Base-by-base conservation (phyloP, 345 rosid species). In the Eucalyptus regnans region DNA sequence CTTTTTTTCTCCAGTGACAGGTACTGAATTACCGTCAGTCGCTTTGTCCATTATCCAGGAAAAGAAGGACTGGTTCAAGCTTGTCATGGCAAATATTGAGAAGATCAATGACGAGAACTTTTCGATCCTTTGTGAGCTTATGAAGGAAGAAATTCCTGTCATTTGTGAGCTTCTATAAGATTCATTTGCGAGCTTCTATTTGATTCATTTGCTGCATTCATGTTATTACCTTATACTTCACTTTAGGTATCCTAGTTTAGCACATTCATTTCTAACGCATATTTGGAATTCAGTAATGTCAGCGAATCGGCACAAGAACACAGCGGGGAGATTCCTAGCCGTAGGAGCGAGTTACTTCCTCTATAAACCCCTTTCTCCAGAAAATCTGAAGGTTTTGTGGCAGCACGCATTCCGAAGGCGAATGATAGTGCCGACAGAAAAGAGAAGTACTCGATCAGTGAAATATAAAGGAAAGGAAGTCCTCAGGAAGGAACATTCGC, bases 341-440 rank as follows among this genome's bases (percentile, higher is more conserved):
- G 90, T 88, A 68, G 91, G 92, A 31, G 93, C 96, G 6, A n/a
- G 89, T 3, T 91, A 86, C 66, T 83, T 27, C 56, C 91, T 93
- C 1, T 48, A 86, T 64, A 91, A 92, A 12, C 96, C 96, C 0
- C 80, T 94, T 43, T 83, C 90, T 27, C 13, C 90, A 5, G 84
- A 90, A 7, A 95, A 94, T 46, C 86, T 94, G 50, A 91, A 89
- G 33, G 88, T 93, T 84, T 20, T 96, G 18, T 94, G 94, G 95
- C 94, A 94, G 41, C 91, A 92, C 58, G 91, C 86, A 0, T 91
- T 80, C 44, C 50, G 29, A 60, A 88, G 66, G 81, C 87, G 51
- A 86, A 90, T 1, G 12, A 46, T 12, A 23, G 37, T 48, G 54
- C 17, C 16, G 8, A 18, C 66, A 11, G 25, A 62, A 64, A 41